Base-by-base conservation (phyloP, 768 basidiomycete genomes). In the Dacryopinax primogenitus region DNA sequence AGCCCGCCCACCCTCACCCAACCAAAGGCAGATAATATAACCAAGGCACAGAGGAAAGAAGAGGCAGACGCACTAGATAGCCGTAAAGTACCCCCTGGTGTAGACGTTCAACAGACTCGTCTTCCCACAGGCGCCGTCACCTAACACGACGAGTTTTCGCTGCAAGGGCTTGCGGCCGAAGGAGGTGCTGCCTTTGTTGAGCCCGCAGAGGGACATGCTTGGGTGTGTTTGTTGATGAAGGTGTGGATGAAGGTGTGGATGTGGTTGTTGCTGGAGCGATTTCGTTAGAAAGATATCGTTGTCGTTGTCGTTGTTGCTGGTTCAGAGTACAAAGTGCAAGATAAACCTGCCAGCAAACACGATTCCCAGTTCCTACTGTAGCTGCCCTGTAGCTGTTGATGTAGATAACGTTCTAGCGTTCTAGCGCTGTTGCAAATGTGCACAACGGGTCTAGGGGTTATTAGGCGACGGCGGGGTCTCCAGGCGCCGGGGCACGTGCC, bases 61-160 rank as follows among this genome's bases (percentile, higher is more conserved):
- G 18, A 16, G 34, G 13, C 21, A 23, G 44, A 78, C 87, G 74
- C 74, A 91, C 90, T 95, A 93, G 72, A 92, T 85, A 81, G 90
- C 87, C 33, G 94, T 94, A 74, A 97, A 97, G 80, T 90, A 91
- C 36, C 94, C 94, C 66, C 86, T 78, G 62, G 88, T 90, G 75
- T 88, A 94, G 58, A 92, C 92, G 73, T 92, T 93, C 68, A 92
- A 78, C 39, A 92, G 78, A 30, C 88, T 90, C 0, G 88, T 91
- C 79, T 91, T 89, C 34, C 94, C 94, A 71, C 90, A 93, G 64
- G 94, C 94, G 69, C 94, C 94, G 76, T 98, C 94, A 36, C 94
- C 94, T 67, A 93, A 87, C n/a, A 98, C 94, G 30, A 93, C 88
- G 37, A 90, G 78, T 76, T 87, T 86, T 63, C 82, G 77, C 72